A percentile compares a stretch with the other conserved stretches of the same genome.
Conservation (phyloP, 2,329 filamentous ascomycete genomes). For the Torrubiellomyces zombiae region DNA sequence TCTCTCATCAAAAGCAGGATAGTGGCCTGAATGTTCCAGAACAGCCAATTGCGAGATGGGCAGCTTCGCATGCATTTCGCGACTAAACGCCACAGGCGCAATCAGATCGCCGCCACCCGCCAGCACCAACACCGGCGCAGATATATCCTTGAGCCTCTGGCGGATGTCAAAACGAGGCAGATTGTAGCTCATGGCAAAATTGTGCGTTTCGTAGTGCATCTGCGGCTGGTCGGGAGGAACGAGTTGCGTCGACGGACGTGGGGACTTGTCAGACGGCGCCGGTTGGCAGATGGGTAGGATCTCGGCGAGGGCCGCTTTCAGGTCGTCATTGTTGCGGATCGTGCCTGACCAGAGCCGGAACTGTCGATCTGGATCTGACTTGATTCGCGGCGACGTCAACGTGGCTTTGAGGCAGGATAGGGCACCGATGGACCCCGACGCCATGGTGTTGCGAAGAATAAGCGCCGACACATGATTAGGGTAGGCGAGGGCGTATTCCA, state of each 20-base stretch:
- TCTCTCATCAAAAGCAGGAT: constrained; percentile 8
- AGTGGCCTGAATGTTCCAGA: constrained; percentile 10
- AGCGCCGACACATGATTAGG: constrained; percentile 7
- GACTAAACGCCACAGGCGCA: constrained; percentile 7
- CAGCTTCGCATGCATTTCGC: constrained; percentile 7
- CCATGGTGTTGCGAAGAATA: constrained; percentile 9
- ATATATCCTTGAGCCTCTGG: constrained; percentile 5
- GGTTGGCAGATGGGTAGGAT: constrained; percentile 8
- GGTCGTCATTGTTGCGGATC: constrained; percentile 6
- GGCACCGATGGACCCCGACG: constrained; percentile 5
- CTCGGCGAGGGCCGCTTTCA: constrained; percentile 5
- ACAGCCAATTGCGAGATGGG: constrained; percentile 6
- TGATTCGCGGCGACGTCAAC: constrained; percentile 5
- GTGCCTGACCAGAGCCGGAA: constrained; percentile 8
- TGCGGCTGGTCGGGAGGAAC: background rate
- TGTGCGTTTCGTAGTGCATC: constrained; percentile 9
- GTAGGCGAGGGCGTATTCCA: constrained; percentile 9
- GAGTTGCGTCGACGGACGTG: background rate
- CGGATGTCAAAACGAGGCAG: constrained; percentile 9
- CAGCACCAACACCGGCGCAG: constrained; percentile 7
- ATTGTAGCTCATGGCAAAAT: constrained; percentile 9
- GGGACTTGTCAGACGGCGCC: background rate
- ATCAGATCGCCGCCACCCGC: constrained; percentile 9
- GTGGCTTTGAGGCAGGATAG: constrained; percentile 5
- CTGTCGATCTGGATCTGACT: constrained; percentile 7